A percentile compares a stretch with the other conserved stretches of the same genome.
Evolutionary conservation across 345 rosid genomes (phyloP).

Genomic region (Moringa oleifera): DNA sequence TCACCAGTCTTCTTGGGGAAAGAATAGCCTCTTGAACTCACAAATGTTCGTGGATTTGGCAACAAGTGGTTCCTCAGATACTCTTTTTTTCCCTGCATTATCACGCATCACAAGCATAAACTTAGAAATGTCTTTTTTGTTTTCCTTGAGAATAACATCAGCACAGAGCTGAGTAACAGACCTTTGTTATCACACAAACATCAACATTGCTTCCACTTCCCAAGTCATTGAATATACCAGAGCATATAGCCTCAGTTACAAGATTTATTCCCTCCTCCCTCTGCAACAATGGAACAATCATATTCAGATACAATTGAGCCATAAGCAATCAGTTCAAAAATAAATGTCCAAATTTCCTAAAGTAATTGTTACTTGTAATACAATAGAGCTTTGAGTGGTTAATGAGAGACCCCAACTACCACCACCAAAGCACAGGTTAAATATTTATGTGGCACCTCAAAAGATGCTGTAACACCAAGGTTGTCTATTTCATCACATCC

Average conservation of each 20-base stretch:
- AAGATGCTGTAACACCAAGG: neutral
- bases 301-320: neutral
- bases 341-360: neutral
- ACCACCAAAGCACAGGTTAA: too few relatives aligned
- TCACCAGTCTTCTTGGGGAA: conserved; percentile 71
- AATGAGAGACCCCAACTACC: too few relatives aligned
- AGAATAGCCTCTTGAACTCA: conserved; percentile 50
- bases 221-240: conserved; percentile 74
- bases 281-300: conserved; percentile 23
- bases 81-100: conserved; percentile 59
- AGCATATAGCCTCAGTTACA: conserved; percentile 71
- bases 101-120: conserved; percentile 10
- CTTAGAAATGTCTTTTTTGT: neutral
- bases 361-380: neutral
- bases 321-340: neutral
- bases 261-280: conserved; percentile 70
- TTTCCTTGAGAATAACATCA: conserved; percentile 2
- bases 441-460: neutral
- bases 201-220: conserved; percentile 96
- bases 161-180: conserved; percentile 14
- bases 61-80: conserved; percentile 71
- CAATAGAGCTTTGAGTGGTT: too few relatives aligned
- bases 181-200: conserved; percentile 84
- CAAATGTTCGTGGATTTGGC: conserved; percentile 72
- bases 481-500: neutral